Evolutionary conservation across 345 rosid genomes (phyloP), one percentile per base, ranked within the genome.

Genomic region (Citrus mangshanensis): DNA sequence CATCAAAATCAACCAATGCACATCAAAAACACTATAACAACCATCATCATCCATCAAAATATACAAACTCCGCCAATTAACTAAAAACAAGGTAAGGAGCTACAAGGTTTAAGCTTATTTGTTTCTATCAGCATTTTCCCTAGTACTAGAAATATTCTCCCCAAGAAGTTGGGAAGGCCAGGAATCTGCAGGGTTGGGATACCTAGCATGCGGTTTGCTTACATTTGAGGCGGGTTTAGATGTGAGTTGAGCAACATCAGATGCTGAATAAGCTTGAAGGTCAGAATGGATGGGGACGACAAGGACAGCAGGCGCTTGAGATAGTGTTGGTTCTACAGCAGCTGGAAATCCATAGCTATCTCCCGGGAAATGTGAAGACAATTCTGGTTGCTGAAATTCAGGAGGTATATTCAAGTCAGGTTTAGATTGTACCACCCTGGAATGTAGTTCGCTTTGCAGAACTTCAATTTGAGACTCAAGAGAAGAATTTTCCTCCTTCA

Each of bases 141-240:
- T 75, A 10, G 56, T 70, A 73, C 76, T 70, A 64, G 64, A 21
- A 75, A 72, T 58, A 9, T 79, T 75, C 46, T 86, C 89, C 30
- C 88, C 87, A 32, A 96, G 95, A 75, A 96, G 89, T 68, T 87
- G 90, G 49, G 91, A 90, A 19, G 97, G 90, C 99, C 99, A 96
- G 2, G 92, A 89, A 84, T 96, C 98, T 37, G 89, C 82, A 0
- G 89, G 81, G 0, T 89, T 91, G 9, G 94, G 95, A 77, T 94
- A 96, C 81, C 98, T 88, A 14, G 99, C 92, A 76, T 92, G 94
- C 0, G 99, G 99, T 79, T 94, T 96, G 79, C 97, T 89, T 75
- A 96, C 89, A 42, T 85, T 66, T 35, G 88, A 76, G 72, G 84
- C 49, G 3, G 85, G 72, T 58, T 80, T 70, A 25, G 77, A 28